A percentile compares a stretch with the other conserved stretches of the same genome.
Evolutionary conservation across 1,284 basidiomycete genomes (phyloP).

Genomic region (Ustilago vetiveriae): DNA sequence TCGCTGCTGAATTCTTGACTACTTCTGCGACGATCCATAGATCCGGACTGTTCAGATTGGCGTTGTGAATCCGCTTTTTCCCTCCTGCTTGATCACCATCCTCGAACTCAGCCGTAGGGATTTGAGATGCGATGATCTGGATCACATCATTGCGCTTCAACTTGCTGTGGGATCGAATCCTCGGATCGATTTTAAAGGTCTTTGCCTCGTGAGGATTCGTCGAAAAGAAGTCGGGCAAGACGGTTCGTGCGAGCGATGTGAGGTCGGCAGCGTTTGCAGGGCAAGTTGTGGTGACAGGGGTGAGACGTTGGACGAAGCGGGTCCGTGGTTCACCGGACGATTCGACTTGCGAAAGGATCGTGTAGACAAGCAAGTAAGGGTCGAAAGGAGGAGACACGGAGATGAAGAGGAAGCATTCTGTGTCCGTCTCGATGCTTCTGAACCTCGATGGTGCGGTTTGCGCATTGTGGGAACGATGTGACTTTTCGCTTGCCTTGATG

Average conservation of each 20-base stretch:
- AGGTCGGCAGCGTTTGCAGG: conserved; percentile 30
- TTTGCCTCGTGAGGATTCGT: conserved; percentile 7
- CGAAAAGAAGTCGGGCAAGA: conserved; percentile 36
- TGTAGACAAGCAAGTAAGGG: conserved; percentile 37
- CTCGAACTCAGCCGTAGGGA: conserved; percentile 27
- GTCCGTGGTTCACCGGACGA: conserved; percentile 48
- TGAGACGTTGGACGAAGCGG: conserved; percentile 49
- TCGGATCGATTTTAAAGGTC: conserved; percentile 58
- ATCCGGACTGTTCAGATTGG: conserved; percentile 49
- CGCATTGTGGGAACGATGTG: not conserved
- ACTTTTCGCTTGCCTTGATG: conserved; percentile 35
- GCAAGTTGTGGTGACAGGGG: conserved; percentile 41
- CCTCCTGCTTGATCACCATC: conserved; percentile 11
- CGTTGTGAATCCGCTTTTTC: conserved; percentile 33
- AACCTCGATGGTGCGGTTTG: conserved; percentile 16
- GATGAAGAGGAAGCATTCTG: conserved; percentile 52
- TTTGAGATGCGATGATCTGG: conserved; percentile 40
- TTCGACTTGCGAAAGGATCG: conserved; percentile 49
- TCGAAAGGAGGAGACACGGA: conserved; percentile 33
- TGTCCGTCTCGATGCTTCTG: conserved; percentile 46
- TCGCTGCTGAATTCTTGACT: conserved; percentile 55
- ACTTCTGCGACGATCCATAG: conserved; percentile 58
- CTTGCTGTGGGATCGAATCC: conserved; percentile 53
- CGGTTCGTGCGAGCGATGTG: conserved; percentile 15
- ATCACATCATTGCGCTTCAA: conserved; percentile 53